Evolutionary conservation across 306 rosid genomes (phyloP), one percentile per base, ranked within the genome.

Genomic region (Dalbergia cochinchinensis): DNA sequence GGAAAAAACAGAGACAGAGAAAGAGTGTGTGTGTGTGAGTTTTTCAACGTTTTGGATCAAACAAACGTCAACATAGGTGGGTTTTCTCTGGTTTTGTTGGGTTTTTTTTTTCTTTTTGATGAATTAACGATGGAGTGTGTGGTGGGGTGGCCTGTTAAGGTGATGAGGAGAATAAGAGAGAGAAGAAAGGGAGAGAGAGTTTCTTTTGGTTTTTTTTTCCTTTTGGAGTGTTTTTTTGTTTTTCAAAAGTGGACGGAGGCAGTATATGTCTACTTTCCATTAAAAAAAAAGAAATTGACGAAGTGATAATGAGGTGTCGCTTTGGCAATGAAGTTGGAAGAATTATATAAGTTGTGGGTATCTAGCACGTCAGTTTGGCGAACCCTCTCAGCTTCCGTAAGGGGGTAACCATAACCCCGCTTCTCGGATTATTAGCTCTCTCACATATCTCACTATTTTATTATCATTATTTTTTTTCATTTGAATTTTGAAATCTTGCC

Each of bases 251-350:
- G 31, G 31, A 26, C 31, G 31, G 22, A 20, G 22, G 22, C 1
- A 1, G 22, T 37, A 37, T 37, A 37, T 6, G 0, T 37, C 41
- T 4, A 37, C 41, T 37, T 37, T 37, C 41, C 7, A 4, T 37
- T 37, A 37, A 37, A 37, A 37, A 37, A 0, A 4, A 4, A 37
- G 2, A 4, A 6, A 0, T 37, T 76, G 9, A 82, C 83, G 84
- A 20, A 73, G 78, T 58, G 31, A 26, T 71, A 89, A 86, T 89
- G 90, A 89, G 74, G 91, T 89, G 89, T 86, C 88, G 55, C 62
- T 73, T n/a, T 58, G 83, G 76, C 37, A 84, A 86, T 39, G 86
- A 80, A 81, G 0, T 62, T 65, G 83, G 65, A 65, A 72, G 1
- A 26, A 1, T 26, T 1, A 26, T 26, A 26, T 26, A 26, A 26